These are phyloP conservation scores for Ustilago vetiveriae DNA, from an alignment of 1,284 basidiomycete genomes.

Conservation along the genomic window DNA sequence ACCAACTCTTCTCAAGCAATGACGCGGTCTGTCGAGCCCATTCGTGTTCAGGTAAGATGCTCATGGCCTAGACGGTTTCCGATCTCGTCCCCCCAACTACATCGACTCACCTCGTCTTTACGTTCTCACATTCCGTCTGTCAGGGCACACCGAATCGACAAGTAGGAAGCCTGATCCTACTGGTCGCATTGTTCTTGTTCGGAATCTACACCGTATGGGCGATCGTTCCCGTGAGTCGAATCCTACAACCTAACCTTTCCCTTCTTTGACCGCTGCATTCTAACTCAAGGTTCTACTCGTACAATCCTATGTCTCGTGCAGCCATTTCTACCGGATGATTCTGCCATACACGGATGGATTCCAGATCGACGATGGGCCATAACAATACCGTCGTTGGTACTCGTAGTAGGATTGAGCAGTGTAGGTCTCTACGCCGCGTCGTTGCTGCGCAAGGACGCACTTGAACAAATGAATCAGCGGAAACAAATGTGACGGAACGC, in stretches of 20 bases:
- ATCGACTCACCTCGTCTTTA: no score
- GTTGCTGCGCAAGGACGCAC: slow-evolving; percentile 21
- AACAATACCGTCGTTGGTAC: slow-evolving; percentile 25
- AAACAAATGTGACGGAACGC: not conserved
- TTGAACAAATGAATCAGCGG: slow-evolving; percentile 4
- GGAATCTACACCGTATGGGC: slow-evolving; percentile 30
- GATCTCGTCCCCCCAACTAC: no score
- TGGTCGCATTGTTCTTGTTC: slow-evolving; percentile 15
- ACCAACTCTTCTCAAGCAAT: no score
- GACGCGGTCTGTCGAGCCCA: not conserved
- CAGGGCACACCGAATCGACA: slow-evolving; percentile 18
- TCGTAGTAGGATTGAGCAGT: slow-evolving; percentile 21
- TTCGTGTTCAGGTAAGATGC: slow-evolving; percentile 12
- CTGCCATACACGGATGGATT: slow-evolving; percentile 11
- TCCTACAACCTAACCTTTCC: not conserved
- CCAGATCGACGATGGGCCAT: slow-evolving; percentile 35
- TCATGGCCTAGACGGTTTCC: no score
- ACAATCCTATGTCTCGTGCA: not conserved
- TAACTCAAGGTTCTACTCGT: not conserved
- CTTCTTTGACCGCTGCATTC: not conserved
- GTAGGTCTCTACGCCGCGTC: slow-evolving; percentile 30
- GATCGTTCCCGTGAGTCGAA: slow-evolving; percentile 34
- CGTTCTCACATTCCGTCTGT: not conserved
- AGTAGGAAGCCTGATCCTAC: slow-evolving; percentile 25
- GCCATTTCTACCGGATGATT: slow-evolving; percentile 42